Conservation (phyloP, 2,329 filamentous ascomycete genomes). For the Stachybotrys chartarum region DNA sequence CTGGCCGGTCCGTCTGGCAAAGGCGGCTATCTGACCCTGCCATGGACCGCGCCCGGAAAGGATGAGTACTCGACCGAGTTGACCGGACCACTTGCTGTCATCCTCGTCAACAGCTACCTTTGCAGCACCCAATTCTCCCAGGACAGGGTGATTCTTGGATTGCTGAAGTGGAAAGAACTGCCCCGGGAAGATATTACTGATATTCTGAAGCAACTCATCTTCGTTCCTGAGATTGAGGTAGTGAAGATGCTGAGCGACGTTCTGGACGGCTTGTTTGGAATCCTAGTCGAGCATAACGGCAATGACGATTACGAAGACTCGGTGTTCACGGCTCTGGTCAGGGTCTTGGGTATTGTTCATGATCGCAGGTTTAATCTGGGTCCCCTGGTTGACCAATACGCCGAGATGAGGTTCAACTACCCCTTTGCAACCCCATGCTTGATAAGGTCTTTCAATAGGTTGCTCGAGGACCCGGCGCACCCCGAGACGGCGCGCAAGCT, state of each 20-base stretch:
- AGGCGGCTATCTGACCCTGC: conserved; percentile 79
- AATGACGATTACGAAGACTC: conserved; percentile 90
- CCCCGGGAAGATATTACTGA: conserved; percentile 64
- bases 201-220: conserved; percentile 75
- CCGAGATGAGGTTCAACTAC: conserved; percentile 83
- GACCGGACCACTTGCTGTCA: conserved; percentile 70
- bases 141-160: conserved; percentile 74
- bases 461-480: conserved; percentile 77
- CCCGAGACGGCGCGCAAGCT: conserved; percentile 77
- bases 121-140: conserved; percentile 95
- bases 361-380: conserved; percentile 89
- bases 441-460: conserved; percentile 75
- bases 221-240: conserved; percentile 94
- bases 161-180: conserved; percentile 80
- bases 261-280: conserved; percentile 84
- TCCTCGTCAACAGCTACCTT: conserved; percentile 76
- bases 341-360: conserved; percentile 86
- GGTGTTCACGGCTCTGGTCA: conserved; percentile 83
- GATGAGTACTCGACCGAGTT: conserved; percentile 66
- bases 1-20: conserved; percentile 58
- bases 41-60: conserved; percentile 66
- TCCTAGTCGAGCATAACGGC: conserved; percentile 83
- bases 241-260: conserved; percentile 89
- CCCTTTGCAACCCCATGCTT: conserved; percentile 86
- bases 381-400: conserved; percentile 86